Conservation (phyloP, 2,329 filamentous ascomycete genomes). For the Talaromyces sp. region DNA sequence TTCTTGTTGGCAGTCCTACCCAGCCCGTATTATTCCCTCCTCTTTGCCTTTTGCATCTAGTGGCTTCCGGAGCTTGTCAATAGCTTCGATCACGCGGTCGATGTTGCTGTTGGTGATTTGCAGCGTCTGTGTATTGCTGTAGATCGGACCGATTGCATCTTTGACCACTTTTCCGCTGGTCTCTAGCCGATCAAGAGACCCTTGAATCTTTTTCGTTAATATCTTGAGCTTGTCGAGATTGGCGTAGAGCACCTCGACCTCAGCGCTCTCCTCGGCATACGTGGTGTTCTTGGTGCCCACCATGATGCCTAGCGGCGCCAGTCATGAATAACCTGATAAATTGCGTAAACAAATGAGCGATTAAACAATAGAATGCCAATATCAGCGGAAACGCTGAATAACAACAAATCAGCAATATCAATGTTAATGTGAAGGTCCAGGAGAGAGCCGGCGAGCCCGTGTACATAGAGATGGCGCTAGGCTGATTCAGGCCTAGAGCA, state of each 20-base stretch:
- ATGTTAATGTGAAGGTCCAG: not conserved
- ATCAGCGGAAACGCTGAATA: not conserved
- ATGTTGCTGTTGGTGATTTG: constrained; percentile 89
- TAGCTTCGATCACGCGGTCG: constrained; percentile 78
- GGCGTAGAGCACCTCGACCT: constrained; percentile 64
- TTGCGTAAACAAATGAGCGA: no score
- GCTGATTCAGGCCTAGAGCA: not conserved
- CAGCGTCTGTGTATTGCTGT: constrained; percentile 83
- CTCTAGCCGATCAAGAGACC: constrained; percentile 78
- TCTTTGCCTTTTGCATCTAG: constrained; percentile 88
- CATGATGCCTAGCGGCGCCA: constrained; percentile 37
- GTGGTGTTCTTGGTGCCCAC: constrained; percentile 55
- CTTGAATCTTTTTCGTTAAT: constrained; percentile 92
- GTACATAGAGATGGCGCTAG: not conserved
- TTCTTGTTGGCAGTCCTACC: constrained; percentile 45
- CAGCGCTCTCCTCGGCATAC: constrained; percentile 64
- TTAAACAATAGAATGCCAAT: not conserved
- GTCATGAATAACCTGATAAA: not conserved
- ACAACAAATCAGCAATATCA: not conserved
- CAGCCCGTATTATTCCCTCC: constrained; percentile 83
- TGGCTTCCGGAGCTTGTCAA: constrained; percentile 85
- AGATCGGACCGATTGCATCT: constrained; percentile 87
- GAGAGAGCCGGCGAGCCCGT: not conserved
- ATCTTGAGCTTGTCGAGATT: constrained; percentile 87
- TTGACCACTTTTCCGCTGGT: constrained; percentile 85